Evolutionary conservation across 139 green algal genomes (phyloP).

Genomic region (Nannochloris sp.): DNA sequence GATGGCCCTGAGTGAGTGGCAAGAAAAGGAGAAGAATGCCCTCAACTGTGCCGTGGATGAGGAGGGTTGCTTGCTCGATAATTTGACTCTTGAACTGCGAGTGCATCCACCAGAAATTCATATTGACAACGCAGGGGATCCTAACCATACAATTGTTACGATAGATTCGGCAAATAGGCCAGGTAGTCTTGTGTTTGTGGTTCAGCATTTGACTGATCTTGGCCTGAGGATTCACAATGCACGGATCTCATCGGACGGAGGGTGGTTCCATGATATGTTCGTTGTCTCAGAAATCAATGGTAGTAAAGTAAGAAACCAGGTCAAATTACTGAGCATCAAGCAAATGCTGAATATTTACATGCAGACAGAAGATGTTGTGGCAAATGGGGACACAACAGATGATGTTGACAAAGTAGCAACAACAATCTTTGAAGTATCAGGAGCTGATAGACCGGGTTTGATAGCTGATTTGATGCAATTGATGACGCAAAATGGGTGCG

Average conservation of each 20-base stretch:
- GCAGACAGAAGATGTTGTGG: slow-evolving; percentile 31
- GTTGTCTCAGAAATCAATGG: slow-evolving; percentile 67
- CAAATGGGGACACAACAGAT: slow-evolving; percentile 42
- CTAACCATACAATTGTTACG: slow-evolving; percentile 68
- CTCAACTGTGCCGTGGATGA: slow-evolving; percentile 27
- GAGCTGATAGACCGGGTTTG: slow-evolving; percentile 68
- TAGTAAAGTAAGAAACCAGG: slow-evolving; percentile 60
- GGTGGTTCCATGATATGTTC: slow-evolving; percentile 97
- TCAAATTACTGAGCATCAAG: slow-evolving; percentile 68
- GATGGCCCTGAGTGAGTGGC: slow-evolving; percentile 10
- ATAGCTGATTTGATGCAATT: slow-evolving; percentile 75
- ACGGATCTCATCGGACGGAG: slow-evolving; percentile 81
- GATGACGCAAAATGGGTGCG: slow-evolving; percentile 68
- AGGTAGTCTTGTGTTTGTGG: slow-evolving; percentile 86
- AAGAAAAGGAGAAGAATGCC: slow-evolving; percentile 21
- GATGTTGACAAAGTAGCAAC: slow-evolving; percentile 26
- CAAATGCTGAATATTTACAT: slow-evolving; percentile 62
- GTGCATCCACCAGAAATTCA: slow-evolving; percentile 69
- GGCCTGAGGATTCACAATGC: slow-evolving; percentile 72
- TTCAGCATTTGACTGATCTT: slow-evolving; percentile 92
- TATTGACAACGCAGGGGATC: slow-evolving; percentile 69
- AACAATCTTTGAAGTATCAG: slow-evolving; percentile 84
- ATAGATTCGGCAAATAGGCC: slow-evolving; percentile 92
- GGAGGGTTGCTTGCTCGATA: slow-evolving; percentile 65
- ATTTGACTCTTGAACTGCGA: slow-evolving; percentile 68